Evolutionary conservation across 2,329 filamentous ascomycete species (phyloP).

Genomic region (Sclerotinia sclerotiorum): DNA sequence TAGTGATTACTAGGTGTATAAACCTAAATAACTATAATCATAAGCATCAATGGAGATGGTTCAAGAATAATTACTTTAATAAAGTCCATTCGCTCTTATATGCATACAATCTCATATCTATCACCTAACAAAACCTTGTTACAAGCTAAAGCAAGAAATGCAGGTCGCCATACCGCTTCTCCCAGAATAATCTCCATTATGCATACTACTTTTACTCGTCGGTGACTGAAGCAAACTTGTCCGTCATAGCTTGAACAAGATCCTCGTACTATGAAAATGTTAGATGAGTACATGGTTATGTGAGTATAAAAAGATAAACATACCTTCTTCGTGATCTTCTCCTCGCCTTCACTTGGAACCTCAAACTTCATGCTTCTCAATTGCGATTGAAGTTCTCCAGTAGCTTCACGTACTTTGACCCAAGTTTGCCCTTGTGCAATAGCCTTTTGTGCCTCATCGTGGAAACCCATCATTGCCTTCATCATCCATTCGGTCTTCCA

Average conservation of each 20-base stretch:
- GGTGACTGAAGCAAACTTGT: conserved; percentile 94
- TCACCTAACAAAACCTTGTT: conserved; percentile 29
- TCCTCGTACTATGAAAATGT: conserved; percentile 71
- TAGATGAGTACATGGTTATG: conserved; percentile 21
- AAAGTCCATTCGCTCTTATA: conserved; percentile 26
- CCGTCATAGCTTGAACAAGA: conserved; percentile 86
- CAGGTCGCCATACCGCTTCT: conserved; percentile 23
- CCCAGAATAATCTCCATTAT: conserved; percentile 15
- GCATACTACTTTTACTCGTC: conserved; percentile 68
- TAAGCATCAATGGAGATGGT: background rate
- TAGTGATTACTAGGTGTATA: background rate
- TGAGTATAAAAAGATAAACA: conserved; percentile 37
- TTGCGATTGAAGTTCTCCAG: conserved; percentile 78
- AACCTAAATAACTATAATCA: background rate
- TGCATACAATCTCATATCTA: conserved; percentile 37
- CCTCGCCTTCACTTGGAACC: conserved; percentile 80
- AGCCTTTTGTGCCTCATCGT: conserved; percentile 96
- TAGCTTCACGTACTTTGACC: conserved; percentile 90
- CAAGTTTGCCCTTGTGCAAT: conserved; percentile 87
- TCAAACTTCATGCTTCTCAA: conserved; percentile 97
- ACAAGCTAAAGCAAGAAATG: conserved; percentile 32
- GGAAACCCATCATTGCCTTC: conserved; percentile 98
- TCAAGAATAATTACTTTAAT: background rate
- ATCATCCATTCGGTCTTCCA: conserved; percentile 99
- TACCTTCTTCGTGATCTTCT: conserved; percentile 80